Evolutionary conservation across 345 rosid genomes (phyloP).

Genomic region (Hirschfeldia incana): DNA sequence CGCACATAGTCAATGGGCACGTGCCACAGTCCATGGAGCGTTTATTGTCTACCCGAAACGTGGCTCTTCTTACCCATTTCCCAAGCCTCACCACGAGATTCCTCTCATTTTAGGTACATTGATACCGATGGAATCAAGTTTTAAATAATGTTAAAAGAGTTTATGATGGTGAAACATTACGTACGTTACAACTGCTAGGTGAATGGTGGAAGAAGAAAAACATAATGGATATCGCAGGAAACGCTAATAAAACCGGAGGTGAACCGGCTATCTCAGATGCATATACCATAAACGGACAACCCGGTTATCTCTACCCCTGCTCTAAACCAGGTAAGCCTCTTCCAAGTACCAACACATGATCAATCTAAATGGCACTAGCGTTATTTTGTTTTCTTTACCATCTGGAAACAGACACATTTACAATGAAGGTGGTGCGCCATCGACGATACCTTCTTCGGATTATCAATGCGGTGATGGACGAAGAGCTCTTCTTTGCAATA

Average conservation of each 20-base stretch:
- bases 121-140: neutral
- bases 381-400: neutral
- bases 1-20: conserved; percentile 73
- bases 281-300: conserved; percentile 85
- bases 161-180: too few species aligned
- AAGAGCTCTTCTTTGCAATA: conserved; percentile 62
- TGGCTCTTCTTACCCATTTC: conserved; percentile 58
- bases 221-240: conserved; percentile 56
- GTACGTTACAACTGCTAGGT: too few species aligned
- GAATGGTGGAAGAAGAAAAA: conserved; percentile 78
- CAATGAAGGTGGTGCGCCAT: conserved; percentile 37
- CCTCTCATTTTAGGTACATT: conserved; percentile 59
- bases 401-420: conserved; percentile 42
- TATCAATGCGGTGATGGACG: conserved; percentile 69
- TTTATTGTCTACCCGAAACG: conserved; percentile 53
- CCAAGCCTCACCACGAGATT: conserved; percentile 51
- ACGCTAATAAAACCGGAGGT: conserved; percentile 57
- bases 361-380: neutral
- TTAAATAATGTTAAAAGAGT: neutral
- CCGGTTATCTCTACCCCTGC: conserved; percentile 77
- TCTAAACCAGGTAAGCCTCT: conserved; percentile 44
- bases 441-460: conserved; percentile 59
- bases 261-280: conserved; percentile 79
- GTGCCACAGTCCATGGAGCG: conserved; percentile 87
- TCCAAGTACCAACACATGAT: neutral